Conservation (phyloP, 225 moss, liverwort and hornwort species). For the Pseudisothecium myosuroides region DNA sequence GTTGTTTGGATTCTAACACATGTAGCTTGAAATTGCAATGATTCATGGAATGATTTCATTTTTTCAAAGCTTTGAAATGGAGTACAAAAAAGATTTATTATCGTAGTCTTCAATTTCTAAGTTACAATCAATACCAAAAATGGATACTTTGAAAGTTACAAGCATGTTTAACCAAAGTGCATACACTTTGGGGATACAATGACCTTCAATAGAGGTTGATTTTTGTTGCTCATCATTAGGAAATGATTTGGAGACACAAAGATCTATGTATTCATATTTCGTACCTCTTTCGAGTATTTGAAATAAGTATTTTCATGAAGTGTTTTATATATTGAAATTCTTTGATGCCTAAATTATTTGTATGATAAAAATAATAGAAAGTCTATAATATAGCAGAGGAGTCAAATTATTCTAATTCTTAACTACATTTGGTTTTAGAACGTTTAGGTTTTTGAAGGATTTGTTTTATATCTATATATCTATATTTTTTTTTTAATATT, state of each 20-base stretch:
- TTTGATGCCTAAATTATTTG: rapidly evolving
- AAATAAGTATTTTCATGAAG: background rate
- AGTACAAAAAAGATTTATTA: rapidly evolving
- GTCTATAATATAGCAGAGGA: rapidly evolving
- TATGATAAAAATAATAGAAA: rapidly evolving
- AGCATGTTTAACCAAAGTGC: background rate
- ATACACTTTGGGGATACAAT: rapidly evolving
- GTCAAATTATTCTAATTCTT: no score
- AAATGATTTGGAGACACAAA: background rate
- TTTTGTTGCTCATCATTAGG: rapidly evolving
- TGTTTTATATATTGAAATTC: rapidly evolving
- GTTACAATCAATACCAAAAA: rapidly evolving
- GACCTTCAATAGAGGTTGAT: rapidly evolving
- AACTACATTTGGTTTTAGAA: background rate
- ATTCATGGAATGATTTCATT: background rate
- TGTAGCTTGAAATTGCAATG: background rate
- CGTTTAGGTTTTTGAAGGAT: background rate
- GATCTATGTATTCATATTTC: background rate
- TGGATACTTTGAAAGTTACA: background rate
- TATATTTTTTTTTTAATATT: rapidly evolving
- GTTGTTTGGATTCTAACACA: background rate
- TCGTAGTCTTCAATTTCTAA: background rate
- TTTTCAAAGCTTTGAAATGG: background rate
- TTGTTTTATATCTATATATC: background rate
- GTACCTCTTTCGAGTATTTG: no score